A percentile compares a stretch with the other conserved stretches of the same genome.
phyloP scores from a whole-genome alignment of 2,329 filamentous ascomycete species.

The Venturia nashicola region DNA sequence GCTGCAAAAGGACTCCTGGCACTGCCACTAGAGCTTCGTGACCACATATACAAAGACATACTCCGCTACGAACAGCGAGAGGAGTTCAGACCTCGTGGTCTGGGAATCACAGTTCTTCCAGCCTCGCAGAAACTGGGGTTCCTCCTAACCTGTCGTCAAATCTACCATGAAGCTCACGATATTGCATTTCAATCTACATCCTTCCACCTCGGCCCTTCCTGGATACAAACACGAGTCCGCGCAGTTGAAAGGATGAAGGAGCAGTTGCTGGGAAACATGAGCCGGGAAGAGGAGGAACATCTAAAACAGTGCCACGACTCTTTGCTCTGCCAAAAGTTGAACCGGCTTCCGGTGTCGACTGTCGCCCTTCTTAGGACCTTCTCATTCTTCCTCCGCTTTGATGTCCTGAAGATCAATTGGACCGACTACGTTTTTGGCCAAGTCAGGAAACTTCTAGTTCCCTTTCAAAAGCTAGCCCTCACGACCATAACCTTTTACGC shows the following conservation, averaged over 20 bases:
- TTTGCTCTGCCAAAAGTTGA: background rate
- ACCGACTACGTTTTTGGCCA: slow-evolving; percentile 2
- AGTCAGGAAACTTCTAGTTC: background rate
- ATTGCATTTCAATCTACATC: background rate
- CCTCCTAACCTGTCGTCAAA: background rate
- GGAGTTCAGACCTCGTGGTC: background rate
- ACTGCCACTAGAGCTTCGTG: background rate
- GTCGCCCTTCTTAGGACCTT: background rate
- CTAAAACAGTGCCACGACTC: background rate
- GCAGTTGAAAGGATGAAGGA: background rate
- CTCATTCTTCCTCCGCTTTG: background rate
- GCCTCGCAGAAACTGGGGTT: background rate
- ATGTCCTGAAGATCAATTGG: slow-evolving; percentile 4
- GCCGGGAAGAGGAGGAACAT: background rate
- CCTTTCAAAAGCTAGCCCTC: background rate
- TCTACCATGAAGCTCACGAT: background rate
- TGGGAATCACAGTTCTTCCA: background rate
- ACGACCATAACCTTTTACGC: background rate
- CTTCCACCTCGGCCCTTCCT: slow-evolving; percentile 1
- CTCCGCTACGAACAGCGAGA: background rate
- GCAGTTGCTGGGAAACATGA: background rate
- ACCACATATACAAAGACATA: background rate
- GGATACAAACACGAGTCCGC: background rate
- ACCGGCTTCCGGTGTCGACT: background rate
- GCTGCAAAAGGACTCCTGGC: background rate